Percentiles rank a stretch among this genome's conserved stretches.
Evolutionary conservation across 495 filamentous ascomycete genomes (phyloP).

Genomic region (Astrothelium macrocarpum): DNA sequence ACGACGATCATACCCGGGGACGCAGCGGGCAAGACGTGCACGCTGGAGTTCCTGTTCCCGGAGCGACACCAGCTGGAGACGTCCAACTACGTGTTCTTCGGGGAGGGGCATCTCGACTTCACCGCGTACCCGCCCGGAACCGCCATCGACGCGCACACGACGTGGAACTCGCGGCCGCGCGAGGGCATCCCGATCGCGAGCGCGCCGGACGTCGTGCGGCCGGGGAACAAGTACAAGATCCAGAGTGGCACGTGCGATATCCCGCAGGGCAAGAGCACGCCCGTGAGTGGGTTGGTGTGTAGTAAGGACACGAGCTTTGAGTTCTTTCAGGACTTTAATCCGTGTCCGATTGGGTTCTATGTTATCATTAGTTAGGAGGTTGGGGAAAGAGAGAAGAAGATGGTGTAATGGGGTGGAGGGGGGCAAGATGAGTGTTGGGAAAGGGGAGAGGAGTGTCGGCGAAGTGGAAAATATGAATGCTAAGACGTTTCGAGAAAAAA

Average conservation of each 20-base stretch:
- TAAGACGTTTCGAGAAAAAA: no score
- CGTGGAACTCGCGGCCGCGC: conserved; percentile 5
- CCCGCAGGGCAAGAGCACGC: not conserved
- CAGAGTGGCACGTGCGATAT: not conserved
- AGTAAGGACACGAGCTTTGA: conserved; percentile 4
- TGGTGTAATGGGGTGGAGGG: not conserved
- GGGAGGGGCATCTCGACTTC: conserved; percentile 11
- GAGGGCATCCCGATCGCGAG: not conserved
- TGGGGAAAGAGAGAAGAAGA: not conserved
- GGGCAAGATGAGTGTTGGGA: not conserved
- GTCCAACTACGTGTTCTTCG: conserved; percentile 10
- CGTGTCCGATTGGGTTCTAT: conserved; percentile 10
- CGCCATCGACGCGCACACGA: conserved; percentile 9
- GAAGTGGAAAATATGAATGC: no score
- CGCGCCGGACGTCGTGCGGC: conserved; percentile 4
- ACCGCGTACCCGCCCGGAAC: not conserved
- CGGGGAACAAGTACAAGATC: conserved; percentile 14
- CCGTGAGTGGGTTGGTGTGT: conserved; percentile 13
- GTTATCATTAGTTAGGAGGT: not conserved
- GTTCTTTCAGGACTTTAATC: conserved; percentile 22
- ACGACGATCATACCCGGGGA: no score
- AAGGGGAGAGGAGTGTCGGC: no score
- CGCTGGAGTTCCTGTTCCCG: conserved; percentile 18
- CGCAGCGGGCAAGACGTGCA: conserved; percentile 17
- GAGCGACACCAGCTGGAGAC: conserved; percentile 9